Conservation (phyloP, 805 yeast genomes). For the Candida awuae region DNA sequence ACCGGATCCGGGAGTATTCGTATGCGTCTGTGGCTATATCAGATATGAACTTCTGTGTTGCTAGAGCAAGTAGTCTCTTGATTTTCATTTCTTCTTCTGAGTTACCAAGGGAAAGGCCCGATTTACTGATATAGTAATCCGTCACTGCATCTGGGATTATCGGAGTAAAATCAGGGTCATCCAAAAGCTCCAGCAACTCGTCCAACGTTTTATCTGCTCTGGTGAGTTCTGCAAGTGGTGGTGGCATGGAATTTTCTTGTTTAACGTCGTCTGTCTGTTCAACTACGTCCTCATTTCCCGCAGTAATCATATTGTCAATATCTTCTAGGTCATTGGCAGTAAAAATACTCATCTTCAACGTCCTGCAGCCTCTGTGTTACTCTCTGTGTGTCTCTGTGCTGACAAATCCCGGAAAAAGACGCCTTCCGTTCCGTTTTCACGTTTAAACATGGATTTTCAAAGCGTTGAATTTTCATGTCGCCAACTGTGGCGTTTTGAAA, state of each 20-base stretch:
- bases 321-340: slow-evolving; percentile 1
- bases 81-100: slow-evolving; percentile 24
- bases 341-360: neutral
- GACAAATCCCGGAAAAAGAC: too few species aligned
- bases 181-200: slow-evolving; percentile 83
- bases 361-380: too few species aligned
- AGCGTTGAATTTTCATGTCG: too few species aligned
- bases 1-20: slow-evolving; percentile 87
- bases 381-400: too few species aligned
- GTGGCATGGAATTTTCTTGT: slow-evolving; percentile 6
- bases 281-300: neutral
- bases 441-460: too few species aligned
- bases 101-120: slow-evolving; percentile 55
- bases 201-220: slow-evolving; percentile 74
- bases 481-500: too few species aligned
- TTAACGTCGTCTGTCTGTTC: slow-evolving; percentile 1
- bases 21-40: slow-evolving; percentile 96
- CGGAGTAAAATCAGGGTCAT: slow-evolving; percentile 90
- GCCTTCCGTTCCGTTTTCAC: too few species aligned
- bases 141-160: slow-evolving; percentile 95
- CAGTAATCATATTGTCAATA: neutral
- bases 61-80: slow-evolving; percentile 80
- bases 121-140: slow-evolving; percentile 68
- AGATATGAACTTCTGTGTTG: slow-evolving; percentile 90
- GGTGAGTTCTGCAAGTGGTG: slow-evolving; percentile 51